These are phyloP conservation scores for Leccinum truebloodii DNA, from an alignment of 768 basidiomycete species.

Conservation along the genomic window DNA sequence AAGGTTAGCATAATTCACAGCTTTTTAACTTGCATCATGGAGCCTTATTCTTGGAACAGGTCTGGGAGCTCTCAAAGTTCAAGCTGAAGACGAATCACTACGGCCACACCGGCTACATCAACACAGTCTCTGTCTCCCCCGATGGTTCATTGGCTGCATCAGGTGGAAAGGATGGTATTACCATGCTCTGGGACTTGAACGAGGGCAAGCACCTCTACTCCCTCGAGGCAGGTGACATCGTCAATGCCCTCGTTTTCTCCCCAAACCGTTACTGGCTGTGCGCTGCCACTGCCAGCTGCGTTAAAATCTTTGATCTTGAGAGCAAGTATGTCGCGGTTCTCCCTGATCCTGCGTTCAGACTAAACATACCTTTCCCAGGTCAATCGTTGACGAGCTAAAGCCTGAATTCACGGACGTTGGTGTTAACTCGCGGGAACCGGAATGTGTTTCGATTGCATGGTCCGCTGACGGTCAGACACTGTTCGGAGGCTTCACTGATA, in stretches of 20 bases:
- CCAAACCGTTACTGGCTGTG: constrained; percentile 99
- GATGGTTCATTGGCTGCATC: constrained; percentile 99
- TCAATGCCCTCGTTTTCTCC: constrained; percentile 99
- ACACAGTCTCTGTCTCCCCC: constrained; percentile 96
- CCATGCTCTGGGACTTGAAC: constrained; percentile 99
- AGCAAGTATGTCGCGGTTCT: constrained; percentile 74
- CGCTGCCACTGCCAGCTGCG: constrained; percentile 94
- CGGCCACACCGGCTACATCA: constrained; percentile 99
- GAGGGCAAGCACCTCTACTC: constrained; percentile 99
- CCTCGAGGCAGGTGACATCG: constrained; percentile 95
- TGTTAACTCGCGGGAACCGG: constrained; percentile 74
- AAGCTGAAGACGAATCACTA: constrained; percentile 99
- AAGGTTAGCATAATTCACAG: constrained; percentile 63
- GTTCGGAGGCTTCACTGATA: constrained; percentile 96
- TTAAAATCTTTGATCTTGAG: constrained; percentile 99
- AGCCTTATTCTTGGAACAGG: constrained; percentile 55
- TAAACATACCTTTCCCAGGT: constrained; percentile 45
- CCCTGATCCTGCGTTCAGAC: constrained; percentile 1
- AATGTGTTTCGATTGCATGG: constrained; percentile 98
- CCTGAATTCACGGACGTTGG: constrained; percentile 85
- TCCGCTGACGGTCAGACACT: constrained; percentile 97
- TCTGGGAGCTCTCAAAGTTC: constrained; percentile 99
- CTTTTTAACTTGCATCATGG: not conserved
- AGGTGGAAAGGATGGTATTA: constrained; percentile 99
- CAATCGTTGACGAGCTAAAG: constrained; percentile 98